A percentile compares a stretch with the other conserved stretches of the same genome.
Evolutionary conservation across 306 rosid genomes (phyloP).

Genomic region (Nissolia schottii): DNA sequence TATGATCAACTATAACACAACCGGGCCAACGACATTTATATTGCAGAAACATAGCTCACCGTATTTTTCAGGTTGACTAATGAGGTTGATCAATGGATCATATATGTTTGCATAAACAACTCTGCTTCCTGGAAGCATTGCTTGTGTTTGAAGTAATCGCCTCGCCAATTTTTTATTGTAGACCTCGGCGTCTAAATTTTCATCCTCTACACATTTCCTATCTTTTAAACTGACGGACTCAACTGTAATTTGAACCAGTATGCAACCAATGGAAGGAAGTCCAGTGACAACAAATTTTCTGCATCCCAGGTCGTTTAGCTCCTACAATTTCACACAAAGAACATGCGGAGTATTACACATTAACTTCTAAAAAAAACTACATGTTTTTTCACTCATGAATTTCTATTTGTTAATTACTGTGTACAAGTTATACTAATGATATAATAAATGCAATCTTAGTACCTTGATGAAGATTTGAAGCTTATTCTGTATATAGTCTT

Average conservation of each 20-base stretch:
- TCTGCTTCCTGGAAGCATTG: constrained; percentile 44
- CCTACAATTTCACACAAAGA: constrained; percentile 29
- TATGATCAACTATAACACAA: background rate
- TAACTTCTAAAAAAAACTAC: background rate
- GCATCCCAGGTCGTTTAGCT: constrained; percentile 57
- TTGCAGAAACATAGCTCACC: constrained; percentile 31
- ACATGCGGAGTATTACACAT: background rate
- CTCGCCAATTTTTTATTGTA: constrained; percentile 48
- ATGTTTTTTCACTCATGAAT: background rate
- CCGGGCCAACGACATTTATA: background rate
- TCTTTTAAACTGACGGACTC: background rate
- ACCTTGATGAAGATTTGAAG: constrained; percentile 27
- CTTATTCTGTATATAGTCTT: constrained; percentile 44
- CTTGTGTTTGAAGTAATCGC: constrained; percentile 28
- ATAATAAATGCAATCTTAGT: background rate
- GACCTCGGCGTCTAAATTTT: constrained; percentile 43
- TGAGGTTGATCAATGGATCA: constrained; percentile 34
- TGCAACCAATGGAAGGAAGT: constrained; percentile 66
- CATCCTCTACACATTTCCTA: constrained; percentile 41
- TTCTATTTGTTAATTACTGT: background rate
- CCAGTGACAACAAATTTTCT: constrained; percentile 48
- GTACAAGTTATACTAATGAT: background rate
- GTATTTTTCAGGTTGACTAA: constrained; percentile 45
- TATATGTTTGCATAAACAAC: constrained; percentile 36
- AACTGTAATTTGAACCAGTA: constrained; percentile 56